Evolutionary conservation across 208 protist species (phyloP), one percentile per base, ranked within the genome.

Genomic region (Wallacemonas collosoma): DNA sequence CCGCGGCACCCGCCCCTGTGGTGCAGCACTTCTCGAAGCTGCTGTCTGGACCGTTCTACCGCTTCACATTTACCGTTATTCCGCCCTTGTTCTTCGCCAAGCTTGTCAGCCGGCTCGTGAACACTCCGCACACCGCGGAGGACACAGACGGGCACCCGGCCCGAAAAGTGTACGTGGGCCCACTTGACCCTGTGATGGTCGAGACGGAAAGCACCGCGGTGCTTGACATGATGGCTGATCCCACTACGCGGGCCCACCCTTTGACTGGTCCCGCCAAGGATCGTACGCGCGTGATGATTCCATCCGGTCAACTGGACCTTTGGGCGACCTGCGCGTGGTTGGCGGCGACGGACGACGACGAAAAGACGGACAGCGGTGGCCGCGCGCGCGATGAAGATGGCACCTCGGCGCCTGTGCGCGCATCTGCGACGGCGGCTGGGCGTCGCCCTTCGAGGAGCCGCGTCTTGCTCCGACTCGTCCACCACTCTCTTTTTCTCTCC

Each of bases 31-130:
- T 92, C 53, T 71, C 87, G 40, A 80, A 77, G 36, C 84, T 91
- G 41, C 81, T 96, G 8, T 85, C 82, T 11, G 91, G 91, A 1
- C 91, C 91, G 0, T 94, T 94, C 56, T 94, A 93, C 76, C 82
- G 90, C 39, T 93, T 96, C 58, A 91, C 69, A 26, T 81, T 96
- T 43, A 82, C 80, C 70, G 84, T 94, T 60, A 77, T 91, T 17
- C 91, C 91, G 39, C 79, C 79, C 39, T 76, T 85, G 61, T 96
- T 96, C 62, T 96, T 96, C 51, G 55, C 88, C 14, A 85, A 86
- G 68, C 70, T 96, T 26, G 51, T 89, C 8, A 80, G 78, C 58
- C 87, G 91, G 17, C 68, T 93, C 48, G 74, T 53, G 36, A 76
- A 73, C 9, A 57, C 63, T 53, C 61, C 50, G 12, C 38, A 63